Base-by-base conservation (phyloP, 257 asterid genomes). In the Petrea volubilis region DNA sequence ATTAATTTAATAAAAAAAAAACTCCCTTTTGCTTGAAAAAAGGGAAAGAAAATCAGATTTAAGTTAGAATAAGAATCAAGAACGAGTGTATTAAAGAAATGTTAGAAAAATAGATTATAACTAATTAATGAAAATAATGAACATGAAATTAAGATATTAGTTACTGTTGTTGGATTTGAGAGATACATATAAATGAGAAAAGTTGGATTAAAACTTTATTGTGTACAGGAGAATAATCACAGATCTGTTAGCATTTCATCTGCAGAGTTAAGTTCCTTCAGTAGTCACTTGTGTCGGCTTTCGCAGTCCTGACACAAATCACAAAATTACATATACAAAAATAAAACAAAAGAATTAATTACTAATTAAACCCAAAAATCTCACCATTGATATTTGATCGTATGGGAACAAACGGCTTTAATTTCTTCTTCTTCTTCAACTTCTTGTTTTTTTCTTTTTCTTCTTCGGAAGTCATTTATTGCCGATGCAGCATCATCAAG, bases 401-500 rank as follows among this genome's bases (percentile, higher is more conserved):
- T 33, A 62, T 38, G 17, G 40, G 28, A 41, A 46, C 3, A 57
- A 64, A 11, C 71, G 36, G 68, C 31, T 25, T 52, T 47, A 38
- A 1, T 38, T 55, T 14, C 7, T 51, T 27, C 40, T n/a, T 2
- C 8, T 8, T 56, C 38, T 58, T 36, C 20, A 65, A 36, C 6
- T 1, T 1, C 40, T 3, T 11, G 18, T 2, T 15, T 47, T 50
- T 60, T 64, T 61, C 31, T 34, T 29, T 59, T 4, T n/a, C 52
- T 28, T 29, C 43, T 23, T 38, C n/a, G 9, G 50, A 61, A 81
- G 88, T 76, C 88, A 81, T 81, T 73, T 75, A 73, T 78, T 84
- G 75, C 88, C 80, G 84, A 81, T 74, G 88, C 86, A 76, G 88
- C 86, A 84, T 81, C 88, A 81, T 84, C 88, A 84, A 84, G 88